phyloP scores from a whole-genome alignment of 352 stramenopile genomes.

The Phytophthora pistaciae region DNA sequence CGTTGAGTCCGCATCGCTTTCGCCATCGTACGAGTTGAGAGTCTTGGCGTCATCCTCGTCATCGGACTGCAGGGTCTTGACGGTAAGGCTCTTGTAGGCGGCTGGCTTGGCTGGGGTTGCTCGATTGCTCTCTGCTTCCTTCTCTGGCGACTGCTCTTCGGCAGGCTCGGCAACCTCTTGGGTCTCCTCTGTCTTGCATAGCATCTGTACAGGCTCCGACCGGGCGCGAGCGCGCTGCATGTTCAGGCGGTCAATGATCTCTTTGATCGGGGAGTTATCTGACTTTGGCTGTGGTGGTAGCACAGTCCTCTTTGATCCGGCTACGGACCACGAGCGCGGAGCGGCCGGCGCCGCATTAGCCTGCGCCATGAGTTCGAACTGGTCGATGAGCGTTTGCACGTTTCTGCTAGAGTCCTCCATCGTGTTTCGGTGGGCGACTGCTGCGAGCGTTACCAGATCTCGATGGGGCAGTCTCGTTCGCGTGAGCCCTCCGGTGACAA shows the following conservation, averaged over 20 bases:
- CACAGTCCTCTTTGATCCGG: constrained; percentile 6
- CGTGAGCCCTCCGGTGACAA: constrained; percentile 16
- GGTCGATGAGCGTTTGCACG: constrained; percentile 46
- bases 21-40: constrained; percentile 17
- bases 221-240: constrained; percentile 5
- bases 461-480: constrained; percentile 19
- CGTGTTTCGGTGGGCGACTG: neutral
- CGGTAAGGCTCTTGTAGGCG: constrained; percentile 23
- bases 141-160: constrained; percentile 1
- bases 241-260: constrained; percentile 27
- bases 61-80: constrained; percentile 13
- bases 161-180: neutral
- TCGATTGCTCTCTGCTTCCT: constrained; percentile 2
- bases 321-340: constrained; percentile 11
- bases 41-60: constrained; percentile 18
- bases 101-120: constrained; percentile 3
- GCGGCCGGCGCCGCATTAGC: constrained; percentile 7
- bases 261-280: constrained; percentile 21
- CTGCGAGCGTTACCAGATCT: neutral
- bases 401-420: constrained; percentile 23
- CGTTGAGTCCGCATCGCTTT: constrained; percentile 20
- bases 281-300: constrained; percentile 19
- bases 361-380: constrained; percentile 45
- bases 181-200: neutral
- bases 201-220: constrained; percentile 17